Percentiles rank a stretch among this genome's conserved stretches.
Conservation (phyloP, 1,139 yeast genomes). For the Candida neerlandica region DNA sequence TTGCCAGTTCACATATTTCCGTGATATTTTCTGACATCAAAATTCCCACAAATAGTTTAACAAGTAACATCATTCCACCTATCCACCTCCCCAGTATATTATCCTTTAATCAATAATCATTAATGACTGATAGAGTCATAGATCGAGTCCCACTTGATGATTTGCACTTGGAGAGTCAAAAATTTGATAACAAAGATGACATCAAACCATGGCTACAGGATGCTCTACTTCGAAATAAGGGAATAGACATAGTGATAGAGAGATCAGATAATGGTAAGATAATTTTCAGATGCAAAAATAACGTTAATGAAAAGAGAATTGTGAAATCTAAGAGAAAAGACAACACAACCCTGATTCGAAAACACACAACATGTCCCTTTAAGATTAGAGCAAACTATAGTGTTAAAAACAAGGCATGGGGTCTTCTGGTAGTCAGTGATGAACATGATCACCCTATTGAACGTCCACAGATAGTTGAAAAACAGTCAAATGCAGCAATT, state of each 20-base stretch:
- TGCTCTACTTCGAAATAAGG: slow-evolving; percentile 44
- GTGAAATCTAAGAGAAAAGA: slow-evolving; percentile 18
- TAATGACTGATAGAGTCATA: slow-evolving; percentile 9
- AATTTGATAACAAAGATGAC: slow-evolving; percentile 29
- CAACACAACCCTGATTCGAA: slow-evolving; percentile 17
- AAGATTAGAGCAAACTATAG: slow-evolving; percentile 70
- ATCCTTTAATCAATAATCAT: neutral
- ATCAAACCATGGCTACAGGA: slow-evolving; percentile 73
- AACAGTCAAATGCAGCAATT: neutral
- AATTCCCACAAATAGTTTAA: neutral
- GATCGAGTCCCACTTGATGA: slow-evolving; percentile 18
- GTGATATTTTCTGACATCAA: neutral
- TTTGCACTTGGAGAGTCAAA: slow-evolving; percentile 18
- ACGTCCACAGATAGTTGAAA: neutral
- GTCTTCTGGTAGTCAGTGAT: slow-evolving; percentile 60
- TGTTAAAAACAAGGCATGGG: slow-evolving; percentile 57
- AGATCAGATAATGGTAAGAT: slow-evolving; percentile 69
- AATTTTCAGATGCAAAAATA: slow-evolving; percentile 66
- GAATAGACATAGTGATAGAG: slow-evolving; percentile 67
- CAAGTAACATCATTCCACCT: neutral
- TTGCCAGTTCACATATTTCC: slow-evolving; percentile 2
- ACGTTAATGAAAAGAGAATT: slow-evolving; percentile 21
- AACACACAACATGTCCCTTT: slow-evolving; percentile 59
- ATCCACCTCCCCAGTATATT: neutral
- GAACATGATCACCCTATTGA: slow-evolving; percentile 44